Conservation (phyloP, 495 filamentous ascomycete genomes). For the Oleoguttula mirabilis region DNA sequence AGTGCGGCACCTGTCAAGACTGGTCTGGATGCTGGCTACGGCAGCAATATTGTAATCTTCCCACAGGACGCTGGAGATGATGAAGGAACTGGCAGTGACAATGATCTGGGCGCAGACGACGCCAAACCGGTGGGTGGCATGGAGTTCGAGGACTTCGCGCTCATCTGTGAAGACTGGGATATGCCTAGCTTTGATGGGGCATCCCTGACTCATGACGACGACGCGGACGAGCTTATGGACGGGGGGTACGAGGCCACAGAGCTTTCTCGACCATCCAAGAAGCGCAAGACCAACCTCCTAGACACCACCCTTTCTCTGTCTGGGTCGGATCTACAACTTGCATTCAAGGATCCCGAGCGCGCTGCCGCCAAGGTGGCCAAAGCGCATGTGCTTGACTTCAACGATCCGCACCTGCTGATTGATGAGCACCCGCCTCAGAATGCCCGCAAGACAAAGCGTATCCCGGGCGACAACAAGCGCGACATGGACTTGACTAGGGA, state of each 20-base stretch:
- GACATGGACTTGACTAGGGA: conserved; percentile 44
- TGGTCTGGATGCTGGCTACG: not conserved
- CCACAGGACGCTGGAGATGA: conserved; percentile 32
- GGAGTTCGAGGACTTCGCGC: conserved; percentile 60
- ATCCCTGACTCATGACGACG: conserved; percentile 11
- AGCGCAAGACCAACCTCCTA: not conserved
- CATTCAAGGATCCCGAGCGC: conserved; percentile 49
- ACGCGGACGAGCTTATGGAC: conserved; percentile 8
- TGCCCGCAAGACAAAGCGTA: conserved; percentile 26
- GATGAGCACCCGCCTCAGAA: conserved; percentile 42
- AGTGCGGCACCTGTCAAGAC: conserved; percentile 25
- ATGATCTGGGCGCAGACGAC: conserved; percentile 50
- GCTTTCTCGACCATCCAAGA: conserved; percentile 28
- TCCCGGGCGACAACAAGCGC: conserved; percentile 36
- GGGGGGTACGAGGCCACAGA: conserved; percentile 9
- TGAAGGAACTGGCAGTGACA: conserved; percentile 18
- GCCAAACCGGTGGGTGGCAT: conserved; percentile 54
- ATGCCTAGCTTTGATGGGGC: conserved; percentile 10
- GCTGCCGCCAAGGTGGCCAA: conserved; percentile 58
- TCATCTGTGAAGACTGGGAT: conserved; percentile 75
- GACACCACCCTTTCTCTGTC: conserved; percentile 28
- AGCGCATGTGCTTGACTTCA: conserved; percentile 70
- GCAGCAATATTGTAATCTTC: not conserved
- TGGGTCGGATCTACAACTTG: conserved; percentile 37
- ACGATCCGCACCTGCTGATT: conserved; percentile 77